Base-by-base conservation (phyloP, 139 green algal species). In the Coccomyxa sp. region DNA sequence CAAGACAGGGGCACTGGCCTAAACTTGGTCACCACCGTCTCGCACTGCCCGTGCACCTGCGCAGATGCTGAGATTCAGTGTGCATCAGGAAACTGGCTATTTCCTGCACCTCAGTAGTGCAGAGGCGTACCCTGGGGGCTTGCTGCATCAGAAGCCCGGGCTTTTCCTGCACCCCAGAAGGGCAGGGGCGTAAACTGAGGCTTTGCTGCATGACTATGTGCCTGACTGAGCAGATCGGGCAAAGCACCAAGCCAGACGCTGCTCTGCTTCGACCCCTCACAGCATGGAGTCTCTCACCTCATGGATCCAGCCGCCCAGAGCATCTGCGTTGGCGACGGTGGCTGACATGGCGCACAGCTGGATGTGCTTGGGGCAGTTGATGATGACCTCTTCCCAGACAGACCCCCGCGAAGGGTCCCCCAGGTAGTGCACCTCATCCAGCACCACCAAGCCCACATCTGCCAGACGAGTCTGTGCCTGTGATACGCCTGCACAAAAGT, bases 371-470 rank as follows among this genome's bases (percentile, higher is more conserved):
- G 94, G 95, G 87, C 92, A 95, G 86, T 97, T 97, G 87, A 99
- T 98, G 85, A 99, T 95, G 58, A 93, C 90, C 87, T 99, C 96
- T 89, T 99, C 96, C 96, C 96, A 99, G 81, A 98, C 95, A 27
- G 73, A 95, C 50, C 96, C 95, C 6, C 95, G 78, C 24, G 83
- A 64, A 0, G 88, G 86, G 88, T 98, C 91, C 0, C 87, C 87
- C 73, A 98, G 79, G 77, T 97, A 97, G 83, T 95, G 92, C 74
- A 96, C 95, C 88, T 99, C 96, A 80, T 99, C 96, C 75, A 99
- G 82, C 22, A 99, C 94, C 7, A 99, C 79, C 29, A 97, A 83
- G 0, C 88, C 92, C 50, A 99, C 93, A 55, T 96, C 87, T n/a
- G 85, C 86, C 58, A 98, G 82, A 18, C 93, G 80, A 38, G 85